Conservation (phyloP, 2,329 filamentous ascomycete genomes). For the Hymenotorrendiella dingleyae region DNA sequence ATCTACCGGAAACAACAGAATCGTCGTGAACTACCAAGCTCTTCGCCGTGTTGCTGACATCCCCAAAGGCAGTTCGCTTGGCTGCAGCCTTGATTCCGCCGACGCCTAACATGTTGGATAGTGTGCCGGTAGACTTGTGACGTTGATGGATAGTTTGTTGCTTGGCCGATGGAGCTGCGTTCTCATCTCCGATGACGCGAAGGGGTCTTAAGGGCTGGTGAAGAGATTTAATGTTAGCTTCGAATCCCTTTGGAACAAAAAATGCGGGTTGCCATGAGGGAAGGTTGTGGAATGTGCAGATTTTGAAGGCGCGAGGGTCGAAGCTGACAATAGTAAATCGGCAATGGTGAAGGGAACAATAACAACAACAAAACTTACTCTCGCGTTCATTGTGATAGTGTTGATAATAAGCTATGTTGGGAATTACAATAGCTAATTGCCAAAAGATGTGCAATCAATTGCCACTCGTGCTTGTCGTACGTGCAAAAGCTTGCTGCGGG, state of each 20-base stretch:
- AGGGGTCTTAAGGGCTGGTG: slow-evolving; percentile 61
- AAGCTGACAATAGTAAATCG: not conserved
- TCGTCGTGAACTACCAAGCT: slow-evolving; percentile 48
- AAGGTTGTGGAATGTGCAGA: slow-evolving; percentile 20
- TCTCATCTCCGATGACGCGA: slow-evolving; percentile 64
- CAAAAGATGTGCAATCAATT: slow-evolving; percentile 14
- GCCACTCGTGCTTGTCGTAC: slow-evolving; percentile 7
- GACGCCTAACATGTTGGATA: slow-evolving; percentile 45
- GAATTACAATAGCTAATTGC: slow-evolving; percentile 18
- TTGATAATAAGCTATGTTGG: slow-evolving; percentile 11
- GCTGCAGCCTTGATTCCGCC: slow-evolving; percentile 56
- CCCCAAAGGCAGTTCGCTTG: slow-evolving; percentile 75
- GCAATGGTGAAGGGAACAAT: slow-evolving; percentile 6
- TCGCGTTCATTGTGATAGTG: slow-evolving; percentile 35
- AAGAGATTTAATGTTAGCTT: slow-evolving; percentile 26
- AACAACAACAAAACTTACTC: slow-evolving; percentile 31
- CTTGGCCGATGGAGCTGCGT: slow-evolving; percentile 44
- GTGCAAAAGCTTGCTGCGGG: slow-evolving; percentile 13
- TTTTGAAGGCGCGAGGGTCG: slow-evolving; percentile 5
- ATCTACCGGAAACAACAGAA: slow-evolving; percentile 42
- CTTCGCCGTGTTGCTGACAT: slow-evolving; percentile 65
- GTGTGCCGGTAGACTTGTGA: slow-evolving; percentile 70
- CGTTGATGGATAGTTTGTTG: slow-evolving; percentile 67
- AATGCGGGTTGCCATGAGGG: slow-evolving; percentile 17
- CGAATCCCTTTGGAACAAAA: slow-evolving; percentile 7